Evolutionary conservation across 257 asterid genomes (phyloP).

Genomic region (Penstemon davidsonii): DNA sequence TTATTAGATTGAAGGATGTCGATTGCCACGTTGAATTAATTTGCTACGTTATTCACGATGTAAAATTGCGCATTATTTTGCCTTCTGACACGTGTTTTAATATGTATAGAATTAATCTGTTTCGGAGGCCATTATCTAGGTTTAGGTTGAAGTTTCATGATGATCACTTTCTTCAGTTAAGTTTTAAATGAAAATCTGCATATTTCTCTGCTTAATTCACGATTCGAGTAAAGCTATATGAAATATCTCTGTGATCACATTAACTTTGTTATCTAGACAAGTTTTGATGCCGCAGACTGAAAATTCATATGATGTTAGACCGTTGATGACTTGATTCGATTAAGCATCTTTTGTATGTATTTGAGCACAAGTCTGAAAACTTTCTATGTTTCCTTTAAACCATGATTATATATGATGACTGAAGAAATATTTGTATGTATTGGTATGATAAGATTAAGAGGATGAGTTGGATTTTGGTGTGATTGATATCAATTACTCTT

Average conservation of each 20-base stretch:
- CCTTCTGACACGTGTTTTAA: neutral
- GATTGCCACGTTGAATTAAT: neutral
- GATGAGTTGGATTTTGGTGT: neutral
- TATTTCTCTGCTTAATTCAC: neutral
- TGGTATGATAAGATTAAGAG: neutral
- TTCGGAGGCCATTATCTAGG: neutral
- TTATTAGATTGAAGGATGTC: neutral
- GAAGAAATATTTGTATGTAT: neutral
- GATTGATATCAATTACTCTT: neutral
- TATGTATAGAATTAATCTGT: neutral
- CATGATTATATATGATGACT: neutral
- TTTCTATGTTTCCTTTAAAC: too few relatives aligned
- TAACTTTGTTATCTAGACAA: too few relatives aligned
- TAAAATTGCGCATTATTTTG: neutral
- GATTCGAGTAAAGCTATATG: neutral
- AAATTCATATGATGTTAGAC: neutral
- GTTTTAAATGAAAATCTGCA: neutral
- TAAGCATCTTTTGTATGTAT: slow-evolving; percentile 5
- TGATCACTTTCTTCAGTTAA: neutral
- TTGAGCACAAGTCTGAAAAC: neutral
- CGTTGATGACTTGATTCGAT: neutral
- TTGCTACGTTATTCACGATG: neutral
- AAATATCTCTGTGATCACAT: too few relatives aligned
- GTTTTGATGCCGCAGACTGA: neutral
- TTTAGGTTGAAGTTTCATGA: neutral